Conservation (phyloP, 2,329 filamentous ascomycete species). For the Penicillium sp. region DNA sequence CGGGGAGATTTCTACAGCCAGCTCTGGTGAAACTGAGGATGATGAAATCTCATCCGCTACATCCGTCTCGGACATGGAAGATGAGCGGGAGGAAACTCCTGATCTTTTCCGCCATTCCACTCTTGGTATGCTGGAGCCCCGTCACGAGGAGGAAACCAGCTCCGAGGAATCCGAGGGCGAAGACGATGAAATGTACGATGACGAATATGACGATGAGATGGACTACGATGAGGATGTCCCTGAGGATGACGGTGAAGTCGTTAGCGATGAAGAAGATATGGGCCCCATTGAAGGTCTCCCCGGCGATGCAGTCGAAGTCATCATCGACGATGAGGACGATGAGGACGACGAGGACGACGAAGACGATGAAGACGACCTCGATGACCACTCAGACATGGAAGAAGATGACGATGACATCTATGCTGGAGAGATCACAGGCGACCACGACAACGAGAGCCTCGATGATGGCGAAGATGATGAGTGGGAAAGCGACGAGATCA, state of each 20-base stretch:
- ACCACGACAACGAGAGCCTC: slow-evolving; percentile 57
- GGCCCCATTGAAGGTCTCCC: slow-evolving; percentile 69
- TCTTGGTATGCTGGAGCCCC: slow-evolving; percentile 88
- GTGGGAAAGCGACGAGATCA: slow-evolving; percentile 55
- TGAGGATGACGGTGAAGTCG: slow-evolving; percentile 78
- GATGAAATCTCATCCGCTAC: slow-evolving; percentile 87
- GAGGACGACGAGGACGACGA: slow-evolving; percentile 66
- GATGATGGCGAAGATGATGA: slow-evolving; percentile 53
- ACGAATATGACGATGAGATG: slow-evolving; percentile 86
- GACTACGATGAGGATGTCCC: slow-evolving; percentile 85
- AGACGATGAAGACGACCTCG: slow-evolving; percentile 60
- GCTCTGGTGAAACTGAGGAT: slow-evolving; percentile 70
- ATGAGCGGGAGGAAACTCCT: slow-evolving; percentile 89
- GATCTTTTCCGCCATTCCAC: slow-evolving; percentile 97
- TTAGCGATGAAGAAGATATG: slow-evolving; percentile 86
- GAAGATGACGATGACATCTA: slow-evolving; percentile 51
- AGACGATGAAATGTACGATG: slow-evolving; percentile 91
- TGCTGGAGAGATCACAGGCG: slow-evolving; percentile 59
- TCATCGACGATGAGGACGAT: slow-evolving; percentile 73
- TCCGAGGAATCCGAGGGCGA: slow-evolving; percentile 70
- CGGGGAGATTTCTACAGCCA: slow-evolving; percentile 67
- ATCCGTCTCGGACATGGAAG: slow-evolving; percentile 84
- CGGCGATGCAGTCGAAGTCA: slow-evolving; percentile 76
- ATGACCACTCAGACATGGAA: slow-evolving; percentile 64
- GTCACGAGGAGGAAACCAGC: slow-evolving; percentile 78